These are phyloP conservation scores for Claviceps pusilla DNA, from an alignment of 2,329 filamentous ascomycete species.

Conservation along the genomic window DNA sequence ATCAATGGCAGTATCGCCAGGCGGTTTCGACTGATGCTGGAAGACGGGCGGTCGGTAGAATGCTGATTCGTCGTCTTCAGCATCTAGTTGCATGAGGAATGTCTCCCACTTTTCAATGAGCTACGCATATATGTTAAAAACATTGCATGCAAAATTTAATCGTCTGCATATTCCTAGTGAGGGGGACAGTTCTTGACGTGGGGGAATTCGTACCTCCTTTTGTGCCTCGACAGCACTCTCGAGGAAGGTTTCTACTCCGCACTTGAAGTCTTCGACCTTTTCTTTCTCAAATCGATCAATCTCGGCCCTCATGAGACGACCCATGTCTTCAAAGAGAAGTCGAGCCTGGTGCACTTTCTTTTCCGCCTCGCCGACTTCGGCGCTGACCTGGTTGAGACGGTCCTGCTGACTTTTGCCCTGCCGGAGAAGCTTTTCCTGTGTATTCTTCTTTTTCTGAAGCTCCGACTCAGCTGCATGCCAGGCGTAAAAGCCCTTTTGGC, in stretches of 20 bases:
- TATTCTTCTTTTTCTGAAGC: constrained; percentile 72
- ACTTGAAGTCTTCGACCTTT: constrained; percentile 99
- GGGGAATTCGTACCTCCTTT: constrained; percentile 57
- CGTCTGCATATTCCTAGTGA: constrained; percentile 4
- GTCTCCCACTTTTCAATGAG: constrained; percentile 91
- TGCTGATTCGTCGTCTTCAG: constrained; percentile 67
- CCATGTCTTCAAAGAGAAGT: constrained; percentile 93
- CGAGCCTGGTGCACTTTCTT: constrained; percentile 81
- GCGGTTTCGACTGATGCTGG: constrained; percentile 31
- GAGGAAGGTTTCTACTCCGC: constrained; percentile 89
- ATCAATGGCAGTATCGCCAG: constrained; percentile 45
- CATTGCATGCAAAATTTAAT: neutral
- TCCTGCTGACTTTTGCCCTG: constrained; percentile 96
- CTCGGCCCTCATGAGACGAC: constrained; percentile 76
- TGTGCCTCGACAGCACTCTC: constrained; percentile 96
- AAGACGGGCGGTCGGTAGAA: constrained; percentile 52
- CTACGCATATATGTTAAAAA: constrained; percentile 19
- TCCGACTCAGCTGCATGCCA: constrained; percentile 90
- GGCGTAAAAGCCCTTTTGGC: constrained; percentile 87
- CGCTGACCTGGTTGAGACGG: constrained; percentile 77
- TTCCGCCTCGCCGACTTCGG: constrained; percentile 90
- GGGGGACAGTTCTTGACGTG: neutral
- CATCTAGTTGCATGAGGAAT: constrained; percentile 88
- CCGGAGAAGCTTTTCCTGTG: constrained; percentile 85
- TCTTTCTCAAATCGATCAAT: constrained; percentile 89